Evolutionary conservation across 2,329 filamentous ascomycete species (phyloP).

Genomic region (Dissoconium aciculare): DNA sequence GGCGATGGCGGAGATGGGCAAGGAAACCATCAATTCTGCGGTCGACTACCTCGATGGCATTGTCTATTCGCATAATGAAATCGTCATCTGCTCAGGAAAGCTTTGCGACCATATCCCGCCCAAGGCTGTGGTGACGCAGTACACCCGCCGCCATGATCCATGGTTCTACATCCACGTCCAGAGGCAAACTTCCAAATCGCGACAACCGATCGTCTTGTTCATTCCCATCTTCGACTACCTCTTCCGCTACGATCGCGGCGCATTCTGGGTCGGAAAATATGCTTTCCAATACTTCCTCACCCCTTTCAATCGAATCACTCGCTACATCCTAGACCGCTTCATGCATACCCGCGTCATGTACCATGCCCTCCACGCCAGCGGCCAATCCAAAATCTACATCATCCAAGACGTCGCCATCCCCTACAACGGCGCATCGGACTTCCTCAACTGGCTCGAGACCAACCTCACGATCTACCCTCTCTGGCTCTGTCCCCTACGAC

Average conservation of each 20-base stretch:
- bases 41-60: slow-evolving; percentile 53
- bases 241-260: slow-evolving; percentile 49
- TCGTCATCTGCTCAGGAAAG: slow-evolving; percentile 30
- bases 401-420: slow-evolving; percentile 51
- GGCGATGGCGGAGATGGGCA: slow-evolving; percentile 27
- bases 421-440: slow-evolving; percentile 34
- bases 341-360: slow-evolving; percentile 49
- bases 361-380: slow-evolving; percentile 45
- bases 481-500: slow-evolving; percentile 41
- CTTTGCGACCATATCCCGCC: slow-evolving; percentile 27
- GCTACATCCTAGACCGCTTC: slow-evolving; percentile 45
- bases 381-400: slow-evolving; percentile 41
- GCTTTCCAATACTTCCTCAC: slow-evolving; percentile 47
- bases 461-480: slow-evolving; percentile 40
- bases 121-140: slow-evolving; percentile 25
- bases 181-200: slow-evolving; percentile 14
- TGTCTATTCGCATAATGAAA: slow-evolving; percentile 30
- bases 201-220: slow-evolving; percentile 20
- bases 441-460: slow-evolving; percentile 38
- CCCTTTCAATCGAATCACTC: slow-evolving; percentile 44
- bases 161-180: slow-evolving; percentile 62
- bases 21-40: slow-evolving; percentile 22
- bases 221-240: slow-evolving; percentile 40
- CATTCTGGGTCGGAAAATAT: slow-evolving; percentile 48
- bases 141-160: slow-evolving; percentile 46